Evolutionary conservation across 78 protist species (phyloP), one percentile per base, ranked within the genome.

Genomic region (Dictyostelium purpureum): DNA sequence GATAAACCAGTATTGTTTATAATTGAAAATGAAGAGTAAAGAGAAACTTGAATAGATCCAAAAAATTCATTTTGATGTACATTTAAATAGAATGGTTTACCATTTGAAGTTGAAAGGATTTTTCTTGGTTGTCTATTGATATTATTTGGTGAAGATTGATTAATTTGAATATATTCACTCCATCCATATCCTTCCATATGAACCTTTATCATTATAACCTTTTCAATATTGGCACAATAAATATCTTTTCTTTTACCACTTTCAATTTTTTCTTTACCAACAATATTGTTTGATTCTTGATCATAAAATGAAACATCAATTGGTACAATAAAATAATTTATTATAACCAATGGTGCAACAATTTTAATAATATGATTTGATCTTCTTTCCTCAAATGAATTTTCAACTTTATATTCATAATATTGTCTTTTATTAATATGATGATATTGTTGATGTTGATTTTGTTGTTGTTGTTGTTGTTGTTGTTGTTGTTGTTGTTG

Each of bases 341-440:
- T 57, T 43, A 85, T 74, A 4, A 85, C 82, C 38, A 85, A 66
- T 59, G 92, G 92, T 26, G 82, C 33, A 0, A 77, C 31, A 21
- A 85, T 73, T 33, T 45, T 85, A 47, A 85, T 74, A 18, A 85
- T 85, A 38, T 85, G 92, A 21, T 85, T 69, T 2, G 76, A 31
- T n/a, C 24, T 21, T 37, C 67, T 26, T 1, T 28, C 10, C 26
- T 82, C 54, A 6, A 26, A 18, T 14, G 6, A 14, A 7, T 40
- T 21, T 10, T 42, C 69, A 56, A 1, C 4, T 11, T 78, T 4
- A 31, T 61, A 33, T 2, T 63, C 43, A 63, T 31, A 63, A 14
- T 63, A 63, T 63, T 63, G 71, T 63, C 33, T 38, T 33, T 63
- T 63, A 14, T 35, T 63, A 11, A 63, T 33, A 33, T 63, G 71